phyloP scores from a whole-genome alignment of 2,329 filamentous ascomycete species.

The Neopestalotiopsis sp. region DNA sequence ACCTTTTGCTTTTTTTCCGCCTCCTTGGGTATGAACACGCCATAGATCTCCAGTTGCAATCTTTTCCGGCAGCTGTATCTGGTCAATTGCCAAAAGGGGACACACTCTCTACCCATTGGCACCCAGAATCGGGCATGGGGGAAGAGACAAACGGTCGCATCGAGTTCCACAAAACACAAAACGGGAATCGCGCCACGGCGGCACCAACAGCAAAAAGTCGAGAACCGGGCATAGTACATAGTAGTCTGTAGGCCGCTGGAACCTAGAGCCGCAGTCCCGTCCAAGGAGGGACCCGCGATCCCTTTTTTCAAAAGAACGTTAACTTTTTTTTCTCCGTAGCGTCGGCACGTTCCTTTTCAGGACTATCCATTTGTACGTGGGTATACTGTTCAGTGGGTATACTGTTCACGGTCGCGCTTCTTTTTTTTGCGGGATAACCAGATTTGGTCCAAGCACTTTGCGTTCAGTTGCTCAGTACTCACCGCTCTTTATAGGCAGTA shows the following conservation, averaged over 20 bases:
- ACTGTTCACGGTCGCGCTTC: too few relatives aligned
- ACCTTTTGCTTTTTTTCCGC: neutral
- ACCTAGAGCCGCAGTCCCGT: neutral
- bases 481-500: neutral
- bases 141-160: neutral
- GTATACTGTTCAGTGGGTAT: neutral
- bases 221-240: neutral
- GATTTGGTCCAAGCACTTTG: neutral
- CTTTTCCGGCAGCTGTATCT: neutral
- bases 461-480: neutral
- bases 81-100: neutral
- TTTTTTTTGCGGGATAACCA: neutral
- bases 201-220: neutral
- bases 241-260: neutral
- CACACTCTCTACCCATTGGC: neutral
- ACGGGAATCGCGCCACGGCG: neutral
- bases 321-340: neutral
- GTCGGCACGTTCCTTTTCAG: neutral
- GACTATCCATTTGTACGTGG: neutral
- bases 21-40: neutral
- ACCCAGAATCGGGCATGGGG: neutral
- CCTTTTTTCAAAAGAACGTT: neutral
- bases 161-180: conserved; percentile 1
- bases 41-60: neutral
- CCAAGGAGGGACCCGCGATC: neutral